A percentile compares a stretch with the other conserved stretches of the same genome.
Conservation (phyloP, 2,329 filamentous ascomycete genomes). For the Chaetomiaceae sp. region DNA sequence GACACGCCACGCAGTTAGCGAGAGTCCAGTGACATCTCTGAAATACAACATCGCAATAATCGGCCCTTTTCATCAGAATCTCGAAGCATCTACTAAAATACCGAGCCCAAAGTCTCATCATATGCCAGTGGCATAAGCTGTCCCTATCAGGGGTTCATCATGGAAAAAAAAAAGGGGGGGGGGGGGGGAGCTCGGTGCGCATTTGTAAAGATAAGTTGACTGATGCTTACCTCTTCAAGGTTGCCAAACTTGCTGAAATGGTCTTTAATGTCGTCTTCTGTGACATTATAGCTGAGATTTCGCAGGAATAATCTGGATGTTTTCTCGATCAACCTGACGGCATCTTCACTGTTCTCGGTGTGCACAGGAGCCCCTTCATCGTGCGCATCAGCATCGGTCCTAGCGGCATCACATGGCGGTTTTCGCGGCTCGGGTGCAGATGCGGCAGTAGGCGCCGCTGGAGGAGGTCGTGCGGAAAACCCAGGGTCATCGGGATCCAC, state of each 20-base stretch:
- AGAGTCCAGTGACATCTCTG: conserved; percentile 11
- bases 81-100: conserved; percentile 99
- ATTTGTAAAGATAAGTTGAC: conserved; percentile 26
- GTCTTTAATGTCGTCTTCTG: conserved; percentile 69
- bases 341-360: conserved; percentile 37
- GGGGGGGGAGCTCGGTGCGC: no score
- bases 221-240: conserved; percentile 76
- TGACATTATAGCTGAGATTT: conserved; percentile 78
- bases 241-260: conserved; percentile 70
- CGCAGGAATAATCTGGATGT: conserved; percentile 81
- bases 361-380: conserved; percentile 29
- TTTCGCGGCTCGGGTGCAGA: conserved; percentile 24
- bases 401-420: conserved; percentile 20
- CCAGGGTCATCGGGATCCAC: conserved; percentile 65
- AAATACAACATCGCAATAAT: conserved; percentile 26
- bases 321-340: conserved; percentile 59
- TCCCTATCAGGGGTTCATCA: conserved; percentile 99
- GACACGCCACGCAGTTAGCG: conserved; percentile 42
- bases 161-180: conserved; percentile 32
- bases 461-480: conserved; percentile 23
- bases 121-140: conserved; percentile 87
- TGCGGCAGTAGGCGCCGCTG: conserved; percentile 17
- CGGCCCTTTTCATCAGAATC: conserved; percentile 56
- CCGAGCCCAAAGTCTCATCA: conserved; percentile 89
- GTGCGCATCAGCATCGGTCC: not conserved